phyloP scores from a whole-genome alignment of 2,329 filamentous ascomycete species.

The Neospermospora avenae region DNA sequence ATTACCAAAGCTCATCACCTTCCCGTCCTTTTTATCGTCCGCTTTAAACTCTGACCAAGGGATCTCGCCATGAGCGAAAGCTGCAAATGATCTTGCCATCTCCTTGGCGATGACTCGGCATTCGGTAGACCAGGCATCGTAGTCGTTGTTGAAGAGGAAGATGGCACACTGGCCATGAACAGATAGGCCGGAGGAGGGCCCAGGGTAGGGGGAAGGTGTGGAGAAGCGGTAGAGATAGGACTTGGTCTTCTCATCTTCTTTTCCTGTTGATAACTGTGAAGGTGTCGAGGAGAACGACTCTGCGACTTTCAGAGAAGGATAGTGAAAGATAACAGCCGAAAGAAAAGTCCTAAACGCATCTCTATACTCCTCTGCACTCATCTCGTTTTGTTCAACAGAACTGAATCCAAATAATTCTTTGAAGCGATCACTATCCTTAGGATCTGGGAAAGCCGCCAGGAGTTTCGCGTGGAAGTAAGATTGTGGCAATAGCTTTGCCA shows the following conservation, averaged over 20 bases:
- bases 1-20: not conserved
- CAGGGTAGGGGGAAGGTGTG: not conserved
- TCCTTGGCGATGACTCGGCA: not conserved
- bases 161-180: conserved; percentile 11
- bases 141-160: conserved; percentile 7
- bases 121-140: not conserved
- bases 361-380: not conserved
- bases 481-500: not conserved
- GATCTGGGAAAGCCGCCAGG: not conserved
- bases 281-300: not conserved
- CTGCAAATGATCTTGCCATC: conserved; percentile 8
- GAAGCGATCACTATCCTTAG: not conserved
- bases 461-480: conserved; percentile 1
- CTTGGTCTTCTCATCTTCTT: too few species aligned
- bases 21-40: not conserved
- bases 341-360: conserved; percentile 7
- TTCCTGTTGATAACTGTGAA: too few species aligned
- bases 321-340: conserved; percentile 11
- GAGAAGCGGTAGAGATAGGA: conserved; percentile 10
- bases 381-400: not conserved
- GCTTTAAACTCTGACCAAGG: conserved; percentile 17
- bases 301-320: conserved; percentile 7
- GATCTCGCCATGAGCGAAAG: conserved; percentile 7
- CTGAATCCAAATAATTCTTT: conserved; percentile 1
- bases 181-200: not conserved